These are phyloP conservation scores for Hanseniaspora thailandica DNA, from an alignment of 805 yeast species.

Conservation along the genomic window DNA sequence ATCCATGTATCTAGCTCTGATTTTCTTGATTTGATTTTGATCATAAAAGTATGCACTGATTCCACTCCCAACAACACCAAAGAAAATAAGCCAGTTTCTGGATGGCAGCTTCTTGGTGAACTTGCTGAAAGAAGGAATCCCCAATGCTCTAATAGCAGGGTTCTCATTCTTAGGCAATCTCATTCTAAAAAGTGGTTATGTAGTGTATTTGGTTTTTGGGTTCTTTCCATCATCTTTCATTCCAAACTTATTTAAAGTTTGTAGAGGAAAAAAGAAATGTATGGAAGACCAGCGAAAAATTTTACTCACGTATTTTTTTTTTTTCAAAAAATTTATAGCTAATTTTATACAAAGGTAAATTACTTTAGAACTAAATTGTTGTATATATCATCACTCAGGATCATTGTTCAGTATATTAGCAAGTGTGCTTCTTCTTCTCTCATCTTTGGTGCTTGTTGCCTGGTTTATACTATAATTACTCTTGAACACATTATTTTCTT, in stretches of 20 bases:
- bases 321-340: too few relatives aligned
- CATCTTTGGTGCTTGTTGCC: constrained; percentile 21
- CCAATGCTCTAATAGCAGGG: constrained; percentile 78
- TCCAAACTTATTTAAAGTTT: too few relatives aligned
- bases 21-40: constrained; percentile 54
- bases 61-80: constrained; percentile 53
- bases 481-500: constrained; percentile 15
- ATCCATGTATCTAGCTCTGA: constrained; percentile 54
- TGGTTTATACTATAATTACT: constrained; percentile 1
- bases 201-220: neutral
- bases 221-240: neutral
- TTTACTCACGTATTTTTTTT: neutral
- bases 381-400: neutral
- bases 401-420: constrained; percentile 5
- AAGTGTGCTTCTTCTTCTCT: constrained; percentile 9
- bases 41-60: constrained; percentile 77
- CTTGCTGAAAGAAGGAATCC: constrained; percentile 48
- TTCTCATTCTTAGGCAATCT: constrained; percentile 29
- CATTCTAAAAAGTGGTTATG: neutral
- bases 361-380: neutral
- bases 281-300: neutral
- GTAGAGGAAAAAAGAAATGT: too few relatives aligned
- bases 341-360: neutral
- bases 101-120: constrained; percentile 51
- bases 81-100: constrained; percentile 85